Conservation (phyloP, 345 rosid genomes). For the Litchi chinensis region DNA sequence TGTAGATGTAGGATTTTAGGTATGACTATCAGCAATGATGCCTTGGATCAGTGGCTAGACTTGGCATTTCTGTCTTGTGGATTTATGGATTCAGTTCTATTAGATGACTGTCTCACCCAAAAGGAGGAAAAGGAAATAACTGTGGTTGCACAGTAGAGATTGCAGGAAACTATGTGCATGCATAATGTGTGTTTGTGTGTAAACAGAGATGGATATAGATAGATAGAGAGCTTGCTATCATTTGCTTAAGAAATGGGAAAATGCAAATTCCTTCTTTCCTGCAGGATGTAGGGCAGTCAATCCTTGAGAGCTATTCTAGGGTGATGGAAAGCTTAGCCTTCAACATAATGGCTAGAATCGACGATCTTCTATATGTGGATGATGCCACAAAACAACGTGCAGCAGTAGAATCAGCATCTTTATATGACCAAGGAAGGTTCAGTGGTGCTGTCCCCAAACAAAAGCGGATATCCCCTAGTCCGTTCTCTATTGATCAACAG, state of each 20-base stretch:
- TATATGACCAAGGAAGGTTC: slow-evolving; percentile 23
- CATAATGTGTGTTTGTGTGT: background rate
- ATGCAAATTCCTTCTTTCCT: background rate
- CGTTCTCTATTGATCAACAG: slow-evolving; percentile 15
- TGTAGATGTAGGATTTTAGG: background rate
- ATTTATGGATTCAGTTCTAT: background rate
- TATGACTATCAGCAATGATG: background rate
- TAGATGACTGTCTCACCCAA: background rate
- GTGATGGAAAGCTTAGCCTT: slow-evolving; percentile 52
- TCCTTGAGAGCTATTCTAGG: slow-evolving; percentile 56
- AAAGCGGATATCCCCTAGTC: slow-evolving; percentile 24
- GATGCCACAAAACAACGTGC: slow-evolving; percentile 46
- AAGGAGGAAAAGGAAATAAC: background rate
- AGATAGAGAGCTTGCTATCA: background rate
- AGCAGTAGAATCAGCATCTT: slow-evolving; percentile 26
- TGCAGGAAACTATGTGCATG: background rate
- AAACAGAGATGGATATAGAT: background rate
- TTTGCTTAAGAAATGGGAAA: background rate
- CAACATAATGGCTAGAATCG: slow-evolving; percentile 45
- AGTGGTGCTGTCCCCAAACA: slow-evolving; percentile 24
- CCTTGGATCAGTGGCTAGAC: background rate
- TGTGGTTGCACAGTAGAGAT: background rate
- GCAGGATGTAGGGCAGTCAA: slow-evolving; percentile 53
- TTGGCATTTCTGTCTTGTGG: too few relatives aligned
- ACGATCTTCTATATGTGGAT: slow-evolving; percentile 46